phyloP scores from a whole-genome alignment of 2,329 filamentous ascomycete genomes.

The Colletotrichum cuscutae region DNA sequence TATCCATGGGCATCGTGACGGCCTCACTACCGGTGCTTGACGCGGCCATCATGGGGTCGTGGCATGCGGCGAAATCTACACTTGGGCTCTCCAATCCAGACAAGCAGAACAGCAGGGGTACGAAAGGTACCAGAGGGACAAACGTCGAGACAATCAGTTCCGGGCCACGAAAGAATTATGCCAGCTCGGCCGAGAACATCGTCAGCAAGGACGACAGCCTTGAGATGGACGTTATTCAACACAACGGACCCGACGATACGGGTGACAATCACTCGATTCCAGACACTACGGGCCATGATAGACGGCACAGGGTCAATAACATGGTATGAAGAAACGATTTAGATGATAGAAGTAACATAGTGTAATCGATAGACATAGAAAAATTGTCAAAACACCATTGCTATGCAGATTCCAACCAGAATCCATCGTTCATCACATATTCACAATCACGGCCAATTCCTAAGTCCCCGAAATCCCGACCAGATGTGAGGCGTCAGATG shows the following conservation, averaged over 20 bases:
- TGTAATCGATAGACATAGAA: neutral
- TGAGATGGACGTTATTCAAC: slow-evolving; percentile 19
- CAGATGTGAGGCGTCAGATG: neutral
- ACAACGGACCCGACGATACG: neutral
- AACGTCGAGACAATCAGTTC: slow-evolving; percentile 12
- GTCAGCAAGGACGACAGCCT: slow-evolving; percentile 7
- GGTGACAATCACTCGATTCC: neutral
- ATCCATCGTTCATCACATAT: neutral
- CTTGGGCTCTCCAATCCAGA: slow-evolving; percentile 9
- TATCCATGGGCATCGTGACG: slow-evolving; percentile 41
- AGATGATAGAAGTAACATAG: neutral
- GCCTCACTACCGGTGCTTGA: slow-evolving; percentile 44
- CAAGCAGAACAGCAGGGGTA: slow-evolving; percentile 3
- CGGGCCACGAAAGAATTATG: neutral
- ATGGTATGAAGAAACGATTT: neutral
- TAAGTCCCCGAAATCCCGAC: neutral
- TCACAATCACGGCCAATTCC: neutral
- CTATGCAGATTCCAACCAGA: neutral
- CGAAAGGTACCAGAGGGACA: neutral
- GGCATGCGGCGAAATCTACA: slow-evolving; percentile 20
- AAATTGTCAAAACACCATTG: neutral
- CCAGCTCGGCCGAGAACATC: slow-evolving; percentile 23
- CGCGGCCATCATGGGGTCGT: slow-evolving; percentile 34
- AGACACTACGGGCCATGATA: slow-evolving; percentile 1
- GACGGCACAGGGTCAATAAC: neutral